A percentile compares a stretch with the other conserved stretches of the same genome.
Evolutionary conservation across 1,284 basidiomycete genomes (phyloP).

Genomic region (Fistulina hepatica): DNA sequence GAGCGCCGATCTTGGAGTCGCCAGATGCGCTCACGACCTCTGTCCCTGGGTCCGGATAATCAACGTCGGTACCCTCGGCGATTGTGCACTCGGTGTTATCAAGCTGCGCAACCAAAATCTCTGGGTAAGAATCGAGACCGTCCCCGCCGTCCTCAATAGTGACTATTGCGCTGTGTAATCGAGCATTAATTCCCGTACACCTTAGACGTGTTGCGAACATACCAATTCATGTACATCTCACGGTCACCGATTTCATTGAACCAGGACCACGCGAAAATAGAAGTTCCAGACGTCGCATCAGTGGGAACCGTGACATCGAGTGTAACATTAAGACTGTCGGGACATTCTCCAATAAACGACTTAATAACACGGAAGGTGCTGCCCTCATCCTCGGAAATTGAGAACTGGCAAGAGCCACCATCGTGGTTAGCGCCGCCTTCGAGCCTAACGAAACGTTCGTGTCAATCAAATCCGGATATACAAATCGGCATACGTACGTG

Average conservation of each 20-base stretch:
- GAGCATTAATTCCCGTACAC: not conserved
- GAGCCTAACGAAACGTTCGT: not conserved
- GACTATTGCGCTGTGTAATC: not conserved
- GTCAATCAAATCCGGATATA: not conserved
- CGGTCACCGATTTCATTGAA: not conserved
- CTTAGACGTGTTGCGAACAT: not conserved
- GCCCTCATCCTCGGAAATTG: slow-evolving; percentile 1
- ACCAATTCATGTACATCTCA: slow-evolving; percentile 1
- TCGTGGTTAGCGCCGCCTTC: not conserved
- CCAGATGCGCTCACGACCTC: not conserved
- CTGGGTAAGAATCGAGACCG: slow-evolving; percentile 1
- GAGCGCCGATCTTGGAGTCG: not conserved
- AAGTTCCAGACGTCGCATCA: not conserved
- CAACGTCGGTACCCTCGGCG: slow-evolving; percentile 1
- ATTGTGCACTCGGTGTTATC: not conserved
- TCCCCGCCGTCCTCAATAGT: not conserved
- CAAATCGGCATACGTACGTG: not conserved
- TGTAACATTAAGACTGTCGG: not conserved
- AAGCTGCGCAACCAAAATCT: slow-evolving; percentile 1
- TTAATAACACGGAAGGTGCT: not conserved
- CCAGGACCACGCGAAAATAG: slow-evolving; percentile 1
- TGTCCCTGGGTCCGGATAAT: not conserved
- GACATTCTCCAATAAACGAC: not conserved
- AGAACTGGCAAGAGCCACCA: slow-evolving; percentile 1
- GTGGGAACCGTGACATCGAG: not conserved